Conservation (phyloP, 2,329 filamentous ascomycete species). For the Karstenula rhodostoma region DNA sequence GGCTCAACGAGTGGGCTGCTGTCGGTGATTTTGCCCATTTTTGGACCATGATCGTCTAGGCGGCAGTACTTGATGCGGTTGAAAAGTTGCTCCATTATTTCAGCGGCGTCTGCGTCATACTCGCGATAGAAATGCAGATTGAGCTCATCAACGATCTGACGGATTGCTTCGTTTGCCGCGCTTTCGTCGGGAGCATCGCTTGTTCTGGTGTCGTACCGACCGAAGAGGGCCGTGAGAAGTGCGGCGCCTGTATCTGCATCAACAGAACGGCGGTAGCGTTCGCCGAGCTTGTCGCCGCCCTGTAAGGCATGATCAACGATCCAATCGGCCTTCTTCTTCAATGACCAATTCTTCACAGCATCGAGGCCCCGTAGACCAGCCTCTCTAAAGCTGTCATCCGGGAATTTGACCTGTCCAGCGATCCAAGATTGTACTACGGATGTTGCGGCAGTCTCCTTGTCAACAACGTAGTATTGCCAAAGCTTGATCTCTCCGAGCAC, state of each 20-base stretch:
- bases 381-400: conserved; percentile 61
- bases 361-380: conserved; percentile 60
- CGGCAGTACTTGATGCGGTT: conserved; percentile 95
- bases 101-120: conserved; percentile 83
- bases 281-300: conserved; percentile 78
- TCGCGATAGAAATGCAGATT: conserved; percentile 92
- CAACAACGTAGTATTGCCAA: conserved; percentile 92
- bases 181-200: conserved; percentile 60
- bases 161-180: conserved; percentile 62
- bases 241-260: conserved; percentile 75
- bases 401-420: conserved; percentile 64
- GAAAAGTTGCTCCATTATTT: conserved; percentile 89
- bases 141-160: conserved; percentile 77
- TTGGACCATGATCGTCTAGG: conserved; percentile 90
- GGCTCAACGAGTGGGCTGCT: conserved; percentile 86
- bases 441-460: conserved; percentile 76
- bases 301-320: conserved; percentile 73
- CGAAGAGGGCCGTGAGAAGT: conserved; percentile 72
- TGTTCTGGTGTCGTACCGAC: conserved; percentile 67
- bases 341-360: conserved; percentile 61
- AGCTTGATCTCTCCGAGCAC: conserved; percentile 80
- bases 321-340: conserved; percentile 69
- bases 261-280: conserved; percentile 76
- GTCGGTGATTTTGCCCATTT: conserved; percentile 78
- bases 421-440: conserved; percentile 77